These are phyloP conservation scores for Colletotrichum sp. DNA, from an alignment of 2,329 filamentous ascomycete species.

Conservation along the genomic window DNA sequence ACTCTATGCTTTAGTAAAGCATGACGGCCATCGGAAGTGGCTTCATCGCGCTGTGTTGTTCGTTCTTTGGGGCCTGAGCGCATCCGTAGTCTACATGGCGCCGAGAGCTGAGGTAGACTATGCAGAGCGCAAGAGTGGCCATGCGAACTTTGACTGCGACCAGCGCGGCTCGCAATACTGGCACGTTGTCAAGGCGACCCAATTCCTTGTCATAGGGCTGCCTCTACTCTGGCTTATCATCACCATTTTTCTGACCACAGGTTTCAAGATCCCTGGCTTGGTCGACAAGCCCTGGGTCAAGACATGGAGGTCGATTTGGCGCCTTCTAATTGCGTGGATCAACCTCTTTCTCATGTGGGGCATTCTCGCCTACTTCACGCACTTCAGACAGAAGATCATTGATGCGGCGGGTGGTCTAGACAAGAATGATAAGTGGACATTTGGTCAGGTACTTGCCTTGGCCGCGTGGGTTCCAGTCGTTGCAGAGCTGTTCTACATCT, in stretches of 20 bases:
- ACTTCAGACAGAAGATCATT: conserved; percentile 25
- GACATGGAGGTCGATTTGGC: not conserved
- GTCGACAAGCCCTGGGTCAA: conserved; percentile 7
- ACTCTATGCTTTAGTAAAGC: conserved; percentile 14
- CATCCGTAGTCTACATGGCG: conserved; percentile 7
- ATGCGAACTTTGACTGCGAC: conserved; percentile 11
- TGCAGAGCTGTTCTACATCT: conserved; percentile 28
- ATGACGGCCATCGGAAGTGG: conserved; percentile 18
- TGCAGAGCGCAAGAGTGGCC: conserved; percentile 1
- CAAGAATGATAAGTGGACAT: conserved; percentile 30
- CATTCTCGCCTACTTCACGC: conserved; percentile 29
- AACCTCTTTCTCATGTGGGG: conserved; percentile 30
- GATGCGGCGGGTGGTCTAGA: conserved; percentile 19
- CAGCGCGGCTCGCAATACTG: conserved; percentile 18
- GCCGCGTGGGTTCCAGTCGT: conserved; percentile 32
- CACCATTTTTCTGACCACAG: conserved; percentile 3
- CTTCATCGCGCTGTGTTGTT: conserved; percentile 9
- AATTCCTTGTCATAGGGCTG: conserved; percentile 7
- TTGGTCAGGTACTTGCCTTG: conserved; percentile 33
- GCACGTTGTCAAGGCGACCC: conserved; percentile 12
- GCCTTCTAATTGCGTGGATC: conserved; percentile 9
- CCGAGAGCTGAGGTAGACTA: conserved; percentile 11
- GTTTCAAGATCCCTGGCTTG: conserved; percentile 5
- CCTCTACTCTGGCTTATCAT: conserved; percentile 3
- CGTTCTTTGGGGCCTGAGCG: conserved; percentile 9